Evolutionary conservation across 2,329 filamentous ascomycete genomes (phyloP), one percentile per base, ranked within the genome.

Genomic region (Penicillium oxalicum): DNA sequence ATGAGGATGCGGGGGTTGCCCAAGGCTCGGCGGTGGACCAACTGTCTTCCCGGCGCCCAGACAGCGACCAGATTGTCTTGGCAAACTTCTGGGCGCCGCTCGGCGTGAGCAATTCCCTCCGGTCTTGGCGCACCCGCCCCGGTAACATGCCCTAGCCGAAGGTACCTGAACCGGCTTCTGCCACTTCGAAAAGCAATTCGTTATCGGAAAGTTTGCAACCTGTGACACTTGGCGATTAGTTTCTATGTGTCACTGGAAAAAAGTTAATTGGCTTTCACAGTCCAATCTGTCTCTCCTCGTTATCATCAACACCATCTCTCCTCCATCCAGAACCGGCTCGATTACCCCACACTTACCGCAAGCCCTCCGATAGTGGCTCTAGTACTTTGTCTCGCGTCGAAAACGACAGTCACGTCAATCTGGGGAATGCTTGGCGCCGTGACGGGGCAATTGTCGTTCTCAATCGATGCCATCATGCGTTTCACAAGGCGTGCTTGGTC

Each of bases 381-480:
- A 44, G 38, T 18, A 26, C 24, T n/a, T 39, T 27, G 26, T 33
- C 29, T 44, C 44, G 34, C 48, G 9, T 12, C 5, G 48, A 34
- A 40, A 2, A 2, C 29, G 29, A 32, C 29, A 32, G 2, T 18
- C 18, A 18, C 18, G 18, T 18, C 18, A 18, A 18, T 18, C 18
- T 11, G 29, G 40, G 46, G 13, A 36, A 39, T 8, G 39, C 45
- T 34, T 26, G 29, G 18, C 34, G 41, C 11, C 41, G 41, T 9
- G 48, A 49, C 28, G 48, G 48, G 25, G 47, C 49, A n/a, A 48
- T 61, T 8, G 43, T 63, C 32, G 52, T 66, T n/a, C 45, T 66
- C 18, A 64, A 55, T 24, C 55, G 54, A 33, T 66, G 64, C 45
- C 56, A 59, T 40, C 63, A 66, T 45, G 60, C 57, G 26, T 66